Conservation (phyloP, 2,329 filamentous ascomycete species). For the Stromatinia cepivora region DNA sequence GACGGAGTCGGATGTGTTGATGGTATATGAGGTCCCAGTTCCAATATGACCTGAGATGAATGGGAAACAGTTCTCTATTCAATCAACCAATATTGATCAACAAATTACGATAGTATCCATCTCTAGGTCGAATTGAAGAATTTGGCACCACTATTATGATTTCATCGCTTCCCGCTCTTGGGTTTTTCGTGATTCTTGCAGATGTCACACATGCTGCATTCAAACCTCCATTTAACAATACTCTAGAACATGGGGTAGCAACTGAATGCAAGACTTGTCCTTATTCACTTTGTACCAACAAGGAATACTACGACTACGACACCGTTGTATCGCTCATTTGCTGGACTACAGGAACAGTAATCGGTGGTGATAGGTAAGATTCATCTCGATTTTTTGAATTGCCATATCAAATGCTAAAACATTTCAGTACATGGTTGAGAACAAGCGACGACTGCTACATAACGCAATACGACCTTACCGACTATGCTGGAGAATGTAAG, state of each 20-base stretch:
- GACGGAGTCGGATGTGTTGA: neutral
- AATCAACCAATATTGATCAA: neutral
- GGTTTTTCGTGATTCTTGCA: neutral
- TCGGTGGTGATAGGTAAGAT: conserved; percentile 30
- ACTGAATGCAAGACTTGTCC: conserved; percentile 35
- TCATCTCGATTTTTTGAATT: neutral
- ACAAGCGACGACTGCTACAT: conserved; percentile 32
- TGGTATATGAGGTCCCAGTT: neutral
- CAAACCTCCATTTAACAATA: conserved; percentile 28
- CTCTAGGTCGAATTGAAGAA: neutral
- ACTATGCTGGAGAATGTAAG: conserved; percentile 31
- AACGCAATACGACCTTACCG: conserved; percentile 29
- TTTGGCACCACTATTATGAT: neutral
- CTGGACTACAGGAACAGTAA: conserved; percentile 31
- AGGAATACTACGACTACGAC: conserved; percentile 25
- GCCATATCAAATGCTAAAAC: neutral
- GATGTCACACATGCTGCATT: conserved; percentile 16
- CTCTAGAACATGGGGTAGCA: conserved; percentile 27
- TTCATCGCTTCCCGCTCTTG: neutral
- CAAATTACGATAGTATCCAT: neutral
- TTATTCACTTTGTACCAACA: conserved; percentile 32
- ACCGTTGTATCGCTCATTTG: conserved; percentile 27
- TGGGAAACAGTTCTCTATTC: neutral
- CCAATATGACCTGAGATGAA: neutral
- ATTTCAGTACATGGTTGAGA: conserved; percentile 30